Conservation (phyloP, 495 filamentous ascomycete species). For the Neurospora tetrasperma region DNA sequence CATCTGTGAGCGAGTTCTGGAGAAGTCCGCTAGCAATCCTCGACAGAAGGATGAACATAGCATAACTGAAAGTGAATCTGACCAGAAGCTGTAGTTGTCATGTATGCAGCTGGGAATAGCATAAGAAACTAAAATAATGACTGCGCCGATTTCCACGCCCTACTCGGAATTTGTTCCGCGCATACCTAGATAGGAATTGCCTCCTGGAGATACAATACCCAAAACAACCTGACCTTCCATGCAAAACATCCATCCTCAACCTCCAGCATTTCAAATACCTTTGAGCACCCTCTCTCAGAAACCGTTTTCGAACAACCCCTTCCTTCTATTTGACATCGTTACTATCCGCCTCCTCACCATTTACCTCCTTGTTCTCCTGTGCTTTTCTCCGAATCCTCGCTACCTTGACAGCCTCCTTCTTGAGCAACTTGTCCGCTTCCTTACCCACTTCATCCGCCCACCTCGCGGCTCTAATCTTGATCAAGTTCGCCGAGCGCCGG, state of each 20-base stretch:
- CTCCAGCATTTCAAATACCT: not conserved
- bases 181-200: no score
- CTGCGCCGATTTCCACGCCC: not conserved
- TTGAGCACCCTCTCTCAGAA: not conserved
- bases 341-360: not conserved
- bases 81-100: not conserved
- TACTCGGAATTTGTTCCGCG: no score
- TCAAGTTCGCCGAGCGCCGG: not conserved
- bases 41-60: not conserved
- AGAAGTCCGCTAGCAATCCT: not conserved
- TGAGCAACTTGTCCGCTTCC: not conserved
- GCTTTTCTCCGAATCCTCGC: not conserved
- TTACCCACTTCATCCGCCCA: not conserved
- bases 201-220: not conserved
- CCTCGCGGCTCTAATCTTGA: not conserved
- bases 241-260: not conserved
- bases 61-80: not conserved
- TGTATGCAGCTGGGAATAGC: not conserved
- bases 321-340: not conserved
- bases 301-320: not conserved
- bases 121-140: not conserved
- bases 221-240: not conserved
- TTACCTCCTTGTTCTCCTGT: not conserved
- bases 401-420: not conserved
- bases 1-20: not conserved